Evolutionary conservation across 2,329 filamentous ascomycete species (phyloP).

Genomic region (Colletotrichum graminicola): DNA sequence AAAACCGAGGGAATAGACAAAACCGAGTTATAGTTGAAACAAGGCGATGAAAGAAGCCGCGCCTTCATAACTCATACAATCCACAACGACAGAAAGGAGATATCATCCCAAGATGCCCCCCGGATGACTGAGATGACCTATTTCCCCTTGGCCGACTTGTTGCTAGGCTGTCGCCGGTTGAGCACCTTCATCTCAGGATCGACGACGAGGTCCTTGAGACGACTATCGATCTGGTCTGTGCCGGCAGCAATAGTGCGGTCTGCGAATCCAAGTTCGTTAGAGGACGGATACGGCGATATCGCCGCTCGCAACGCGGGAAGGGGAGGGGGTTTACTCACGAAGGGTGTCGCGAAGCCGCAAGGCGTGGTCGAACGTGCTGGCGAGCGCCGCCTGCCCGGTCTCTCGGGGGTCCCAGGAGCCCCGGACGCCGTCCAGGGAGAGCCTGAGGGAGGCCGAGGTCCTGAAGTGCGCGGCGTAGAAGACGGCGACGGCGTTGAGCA

Average conservation of each 20-base stretch:
- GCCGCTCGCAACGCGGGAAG: neutral
- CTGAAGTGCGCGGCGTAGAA: conserved; percentile 45
- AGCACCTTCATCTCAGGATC: conserved; percentile 40
- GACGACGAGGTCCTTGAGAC: conserved; percentile 33
- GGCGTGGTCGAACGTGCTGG: conserved; percentile 10
- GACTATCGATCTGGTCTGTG: conserved; percentile 12
- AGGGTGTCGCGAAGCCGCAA: conserved; percentile 49
- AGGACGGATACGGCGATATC: neutral
- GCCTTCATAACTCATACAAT: neutral
- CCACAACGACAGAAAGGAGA: neutral
- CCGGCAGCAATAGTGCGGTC: conserved; percentile 18
- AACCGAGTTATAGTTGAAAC: neutral
- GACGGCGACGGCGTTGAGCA: conserved; percentile 43
- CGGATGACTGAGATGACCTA: neutral
- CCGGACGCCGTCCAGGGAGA: conserved; percentile 6
- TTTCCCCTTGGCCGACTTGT: conserved; percentile 14
- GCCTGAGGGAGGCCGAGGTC: conserved; percentile 40
- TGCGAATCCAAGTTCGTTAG: neutral
- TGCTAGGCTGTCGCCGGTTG: conserved; percentile 10
- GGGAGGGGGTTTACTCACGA: conserved; percentile 47
- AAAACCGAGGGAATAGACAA: neutral
- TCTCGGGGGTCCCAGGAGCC: neutral
- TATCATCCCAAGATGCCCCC: too few species aligned
- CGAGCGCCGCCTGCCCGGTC: conserved; percentile 14
- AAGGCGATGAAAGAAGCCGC: neutral